These are phyloP conservation scores for Carex arenaria DNA, from an alignment of 202 grass and related monocot genomes.

Conservation along the genomic window DNA sequence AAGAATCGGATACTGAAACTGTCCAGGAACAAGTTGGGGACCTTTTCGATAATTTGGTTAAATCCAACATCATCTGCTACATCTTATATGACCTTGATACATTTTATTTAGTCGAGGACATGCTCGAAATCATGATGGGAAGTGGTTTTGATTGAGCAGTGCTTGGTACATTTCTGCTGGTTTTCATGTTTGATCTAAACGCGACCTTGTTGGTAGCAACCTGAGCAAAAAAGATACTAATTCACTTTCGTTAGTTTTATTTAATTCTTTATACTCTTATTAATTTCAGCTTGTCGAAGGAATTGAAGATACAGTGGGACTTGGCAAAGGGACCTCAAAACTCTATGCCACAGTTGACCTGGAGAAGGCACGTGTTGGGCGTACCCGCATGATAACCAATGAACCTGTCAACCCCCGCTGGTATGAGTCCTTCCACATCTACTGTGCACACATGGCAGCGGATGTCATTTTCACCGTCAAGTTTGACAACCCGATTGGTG, in stretches of 20 bases:
- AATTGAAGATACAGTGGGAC: constrained; percentile 56
- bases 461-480: constrained; percentile 89
- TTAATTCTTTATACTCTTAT: constrained; percentile 7
- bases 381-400: constrained; percentile 63
- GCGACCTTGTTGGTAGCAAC: no score
- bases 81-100: not conserved
- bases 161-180: not conserved
- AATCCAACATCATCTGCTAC: not conserved
- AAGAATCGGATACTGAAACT: not conserved
- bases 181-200: not conserved
- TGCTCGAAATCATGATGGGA: not conserved
- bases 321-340: constrained; percentile 67
- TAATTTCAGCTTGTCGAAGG: constrained; percentile 55
- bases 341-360: constrained; percentile 89
- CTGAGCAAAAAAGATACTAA: not conserved
- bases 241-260: not conserved
- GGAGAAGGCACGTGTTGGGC: constrained; percentile 69
- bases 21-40: not conserved
- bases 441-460: constrained; percentile 84
- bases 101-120: not conserved
- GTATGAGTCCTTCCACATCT: constrained; percentile 95
- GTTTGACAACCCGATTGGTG: constrained; percentile 57
- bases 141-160: not conserved
- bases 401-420: constrained; percentile 85
- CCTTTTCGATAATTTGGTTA: not conserved